A percentile compares a stretch with the other conserved stretches of the same genome.
Evolutionary conservation across 1,284 basidiomycete genomes (phyloP).

Genomic region (Cutaneotrichosporon daszewskae): DNA sequence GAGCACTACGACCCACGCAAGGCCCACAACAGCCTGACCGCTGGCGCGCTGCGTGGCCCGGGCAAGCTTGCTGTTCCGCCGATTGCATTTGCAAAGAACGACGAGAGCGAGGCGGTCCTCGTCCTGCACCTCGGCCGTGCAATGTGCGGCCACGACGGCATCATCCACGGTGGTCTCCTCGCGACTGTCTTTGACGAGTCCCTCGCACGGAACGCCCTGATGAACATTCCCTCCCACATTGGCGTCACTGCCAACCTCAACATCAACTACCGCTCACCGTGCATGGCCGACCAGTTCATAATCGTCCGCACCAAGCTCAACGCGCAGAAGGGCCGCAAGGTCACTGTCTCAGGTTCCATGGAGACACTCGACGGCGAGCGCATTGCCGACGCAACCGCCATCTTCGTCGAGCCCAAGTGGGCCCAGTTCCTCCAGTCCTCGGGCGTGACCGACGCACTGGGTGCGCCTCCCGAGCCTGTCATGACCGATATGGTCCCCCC

Average conservation of each 20-base stretch:
- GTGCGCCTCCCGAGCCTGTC: conserved; percentile 19
- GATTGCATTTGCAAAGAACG: conserved; percentile 64
- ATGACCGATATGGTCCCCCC: not conserved
- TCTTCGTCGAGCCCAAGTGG: conserved; percentile 79
- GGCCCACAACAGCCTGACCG: conserved; percentile 68
- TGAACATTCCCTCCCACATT: conserved; percentile 77
- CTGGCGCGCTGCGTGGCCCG: conserved; percentile 76
- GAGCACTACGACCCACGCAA: conserved; percentile 59
- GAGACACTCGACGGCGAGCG: conserved; percentile 71
- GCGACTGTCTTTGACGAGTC: conserved; percentile 86
- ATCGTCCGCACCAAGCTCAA: conserved; percentile 54
- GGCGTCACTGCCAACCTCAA: conserved; percentile 84
- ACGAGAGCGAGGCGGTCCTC: conserved; percentile 65
- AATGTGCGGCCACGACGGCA: conserved; percentile 84
- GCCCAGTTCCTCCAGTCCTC: conserved; percentile 62
- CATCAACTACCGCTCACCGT: conserved; percentile 72
- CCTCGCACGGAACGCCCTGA: conserved; percentile 71
- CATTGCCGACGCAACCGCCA: conserved; percentile 69
- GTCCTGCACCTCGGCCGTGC: conserved; percentile 77
- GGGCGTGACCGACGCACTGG: conserved; percentile 43
- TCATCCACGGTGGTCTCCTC: conserved; percentile 86
- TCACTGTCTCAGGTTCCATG: conserved; percentile 62
- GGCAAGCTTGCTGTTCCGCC: conserved; percentile 74
- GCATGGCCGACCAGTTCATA: conserved; percentile 68
- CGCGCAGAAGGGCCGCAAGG: conserved; percentile 69